A percentile compares a stretch with the other conserved stretches of the same genome.
phyloP scores from a whole-genome alignment of 2,329 filamentous ascomycete genomes.

The Alternaria alternata region DNA sequence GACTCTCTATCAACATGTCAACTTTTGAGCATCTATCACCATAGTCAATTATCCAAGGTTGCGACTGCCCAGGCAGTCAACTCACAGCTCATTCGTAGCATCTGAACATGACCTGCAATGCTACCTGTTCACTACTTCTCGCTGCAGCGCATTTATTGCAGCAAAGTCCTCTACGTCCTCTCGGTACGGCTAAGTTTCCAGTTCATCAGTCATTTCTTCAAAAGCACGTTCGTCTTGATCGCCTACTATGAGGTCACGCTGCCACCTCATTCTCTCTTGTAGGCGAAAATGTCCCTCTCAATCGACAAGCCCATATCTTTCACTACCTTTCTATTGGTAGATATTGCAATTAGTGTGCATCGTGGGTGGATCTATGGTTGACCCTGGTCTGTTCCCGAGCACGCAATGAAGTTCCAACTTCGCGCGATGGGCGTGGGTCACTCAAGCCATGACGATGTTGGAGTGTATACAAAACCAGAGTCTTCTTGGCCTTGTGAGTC shows the following conservation, averaged over 20 bases:
- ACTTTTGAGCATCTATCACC: not conserved
- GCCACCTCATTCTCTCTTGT: not conserved
- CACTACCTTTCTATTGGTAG: not conserved
- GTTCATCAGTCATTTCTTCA: too few relatives aligned
- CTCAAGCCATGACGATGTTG: not conserved
- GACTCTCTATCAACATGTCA: not conserved
- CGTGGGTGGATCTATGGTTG: not conserved
- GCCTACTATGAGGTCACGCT: not conserved
- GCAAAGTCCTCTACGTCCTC: too few relatives aligned
- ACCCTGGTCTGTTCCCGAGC: not conserved
- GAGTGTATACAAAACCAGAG: not conserved
- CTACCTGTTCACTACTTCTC: not conserved
- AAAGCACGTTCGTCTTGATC: not conserved
- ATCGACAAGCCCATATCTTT: not conserved
- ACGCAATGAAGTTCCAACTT: constrained; percentile 3
- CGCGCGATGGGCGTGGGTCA: constrained; percentile 1
- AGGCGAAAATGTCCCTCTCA: not conserved
- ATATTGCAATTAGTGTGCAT: not conserved
- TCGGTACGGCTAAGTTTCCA: too few relatives aligned
- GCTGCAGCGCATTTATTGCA: too few relatives aligned
- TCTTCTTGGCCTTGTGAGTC: not conserved
- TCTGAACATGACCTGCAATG: not conserved
- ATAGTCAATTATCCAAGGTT: not conserved
- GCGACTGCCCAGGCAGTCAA: not conserved
- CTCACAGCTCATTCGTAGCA: not conserved